Base-by-base conservation (phyloP, 1,284 basidiomycete species). In the Cutaneotrichosporon mucoides region DNA sequence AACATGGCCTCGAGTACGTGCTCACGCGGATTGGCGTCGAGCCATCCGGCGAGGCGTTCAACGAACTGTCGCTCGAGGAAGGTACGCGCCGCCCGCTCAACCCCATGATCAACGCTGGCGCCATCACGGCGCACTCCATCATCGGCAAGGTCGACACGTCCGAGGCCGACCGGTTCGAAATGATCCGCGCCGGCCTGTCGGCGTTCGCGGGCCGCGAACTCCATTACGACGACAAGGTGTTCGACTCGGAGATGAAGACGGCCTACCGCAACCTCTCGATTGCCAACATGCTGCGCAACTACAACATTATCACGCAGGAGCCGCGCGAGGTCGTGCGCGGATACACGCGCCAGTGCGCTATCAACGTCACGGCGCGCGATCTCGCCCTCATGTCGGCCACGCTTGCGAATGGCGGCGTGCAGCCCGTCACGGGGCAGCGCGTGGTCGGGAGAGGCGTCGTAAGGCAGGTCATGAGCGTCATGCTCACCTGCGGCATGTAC, bases 41-140 rank as follows among this genome's bases (percentile, higher is more conserved):
- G 59, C 62, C 62, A 2, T 59, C 56, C 2, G 62, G 62, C 6
- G 62, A 64, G 38, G 55, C 62, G 24, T 64, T 64, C 57, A 64
- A 64, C 52, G 51, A 64, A 13, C 57, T 64, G 11, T 48, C 42
- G 2, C 62, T 64, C 48, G 59, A 64, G 40, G 10, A 41, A 42
- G 54, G 55, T 8, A 64, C 62, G 0, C 34, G 54, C 24, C 60
- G 57, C 16, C 62, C 62, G 33, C 42, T 54, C 37, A 64, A 64
- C 57, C 59, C 62, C 2, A 56, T 64, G 54, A 64, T 64, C 59
- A 64, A 64, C 59, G 62, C 62, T 35, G 62, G 62, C 45, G 62
- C 62, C 6, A 59, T 64, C 33, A 42, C 55, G 34, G 45, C 55
- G n/a, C 57, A 64, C 41, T 56, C 59, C 1, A 57, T 61, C 16